A percentile compares a stretch with the other conserved stretches of the same genome.
These are phyloP conservation scores for Teratosphaeria gauchensis DNA, from an alignment of 2,329 filamentous ascomycete genomes.

Conservation along the genomic window DNA sequence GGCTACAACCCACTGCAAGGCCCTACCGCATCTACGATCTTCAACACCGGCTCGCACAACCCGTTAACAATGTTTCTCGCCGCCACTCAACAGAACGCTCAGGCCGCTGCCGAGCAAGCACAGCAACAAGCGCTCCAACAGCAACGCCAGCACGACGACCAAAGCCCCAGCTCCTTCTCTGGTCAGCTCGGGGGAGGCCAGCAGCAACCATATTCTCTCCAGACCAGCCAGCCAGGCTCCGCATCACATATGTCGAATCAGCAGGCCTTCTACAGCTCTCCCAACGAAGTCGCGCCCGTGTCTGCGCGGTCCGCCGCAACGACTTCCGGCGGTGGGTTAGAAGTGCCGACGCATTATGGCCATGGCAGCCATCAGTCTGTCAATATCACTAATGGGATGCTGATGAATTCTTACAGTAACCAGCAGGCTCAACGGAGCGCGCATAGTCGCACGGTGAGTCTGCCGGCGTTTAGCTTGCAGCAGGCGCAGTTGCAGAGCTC, in stretches of 20 bases:
- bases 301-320: slow-evolving; percentile 13
- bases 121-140: slow-evolving; percentile 44
- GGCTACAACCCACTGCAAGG: slow-evolving; percentile 51
- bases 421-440: slow-evolving; percentile 4
- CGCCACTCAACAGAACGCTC: slow-evolving; percentile 55
- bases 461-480: slow-evolving; percentile 60
- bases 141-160: slow-evolving; percentile 12
- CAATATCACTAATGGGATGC: slow-evolving; percentile 37
- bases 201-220: neutral
- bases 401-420: slow-evolving; percentile 10
- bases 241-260: slow-evolving; percentile 38
- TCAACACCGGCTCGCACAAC: slow-evolving; percentile 73
- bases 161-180: slow-evolving; percentile 29
- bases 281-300: slow-evolving; percentile 47
- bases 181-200: slow-evolving; percentile 13
- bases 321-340: slow-evolving; percentile 13
- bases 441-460: slow-evolving; percentile 75
- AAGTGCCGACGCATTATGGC: slow-evolving; percentile 36
- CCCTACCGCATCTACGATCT: slow-evolving; percentile 59
- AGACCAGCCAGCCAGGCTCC: slow-evolving; percentile 18
- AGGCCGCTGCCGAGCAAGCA: slow-evolving; percentile 35
- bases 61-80: slow-evolving; percentile 85
- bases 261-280: slow-evolving; percentile 67
- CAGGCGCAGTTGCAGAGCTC: slow-evolving; percentile 33
- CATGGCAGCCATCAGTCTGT: slow-evolving; percentile 44